Evolutionary conservation across 805 yeast species (phyloP).

Genomic region (Yamadazyma philogaea): DNA sequence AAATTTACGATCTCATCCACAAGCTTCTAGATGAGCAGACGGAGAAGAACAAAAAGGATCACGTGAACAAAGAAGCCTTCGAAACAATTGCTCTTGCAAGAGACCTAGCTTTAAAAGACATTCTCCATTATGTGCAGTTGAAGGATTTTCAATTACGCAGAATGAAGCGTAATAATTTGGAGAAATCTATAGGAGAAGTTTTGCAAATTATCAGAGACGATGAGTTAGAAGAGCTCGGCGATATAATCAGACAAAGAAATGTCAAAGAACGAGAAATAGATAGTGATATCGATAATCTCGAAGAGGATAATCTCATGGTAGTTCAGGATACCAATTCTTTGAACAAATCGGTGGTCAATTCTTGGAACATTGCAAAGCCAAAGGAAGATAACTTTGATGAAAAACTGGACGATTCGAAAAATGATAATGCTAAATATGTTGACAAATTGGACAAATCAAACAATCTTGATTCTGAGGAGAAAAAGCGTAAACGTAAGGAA

Average conservation of each 20-base stretch:
- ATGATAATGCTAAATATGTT: conserved; percentile 7
- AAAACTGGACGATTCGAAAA: neutral
- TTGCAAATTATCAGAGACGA: conserved; percentile 54
- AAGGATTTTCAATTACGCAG: conserved; percentile 68
- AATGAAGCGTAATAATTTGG: conserved; percentile 61
- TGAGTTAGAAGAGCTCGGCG: conserved; percentile 56
- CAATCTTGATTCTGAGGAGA: conserved; percentile 15
- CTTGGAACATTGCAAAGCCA: conserved; percentile 49
- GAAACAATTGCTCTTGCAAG: conserved; percentile 56
- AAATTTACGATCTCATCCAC: conserved; percentile 54
- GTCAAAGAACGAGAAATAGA: conserved; percentile 18
- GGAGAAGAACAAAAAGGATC: conserved; percentile 32
- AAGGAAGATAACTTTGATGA: neutral
- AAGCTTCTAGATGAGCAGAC: conserved; percentile 60
- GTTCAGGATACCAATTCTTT: conserved; percentile 63
- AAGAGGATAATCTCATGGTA: conserved; percentile 53
- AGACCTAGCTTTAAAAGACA: conserved; percentile 51
- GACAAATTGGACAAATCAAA: neutral
- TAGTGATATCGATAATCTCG: conserved; percentile 42
- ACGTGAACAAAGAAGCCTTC: conserved; percentile 35
- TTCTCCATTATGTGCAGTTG: conserved; percentile 55
- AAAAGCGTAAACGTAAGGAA: conserved; percentile 53
- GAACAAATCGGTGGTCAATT: conserved; percentile 70
- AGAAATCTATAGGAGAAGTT: conserved; percentile 60
- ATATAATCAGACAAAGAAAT: conserved; percentile 19